phyloP scores from a whole-genome alignment of 2,329 filamentous ascomycete genomes.

The Cordyceps fumosorosea region DNA sequence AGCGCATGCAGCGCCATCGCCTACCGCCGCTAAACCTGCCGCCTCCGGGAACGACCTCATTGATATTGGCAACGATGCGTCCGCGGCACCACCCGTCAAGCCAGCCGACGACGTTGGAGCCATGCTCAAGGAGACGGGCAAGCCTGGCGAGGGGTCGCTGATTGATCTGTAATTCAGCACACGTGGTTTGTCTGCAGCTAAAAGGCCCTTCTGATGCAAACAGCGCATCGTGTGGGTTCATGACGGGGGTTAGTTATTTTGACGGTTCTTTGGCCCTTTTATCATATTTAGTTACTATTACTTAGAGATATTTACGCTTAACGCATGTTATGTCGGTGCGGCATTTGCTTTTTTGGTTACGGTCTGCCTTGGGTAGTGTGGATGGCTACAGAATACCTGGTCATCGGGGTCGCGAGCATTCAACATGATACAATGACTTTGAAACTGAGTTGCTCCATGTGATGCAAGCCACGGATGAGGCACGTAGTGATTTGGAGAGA shows the following conservation, averaged over 20 bases:
- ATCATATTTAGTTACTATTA: neutral
- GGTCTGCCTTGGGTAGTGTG: neutral
- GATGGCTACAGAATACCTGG: neutral
- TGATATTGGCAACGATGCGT: conserved; percentile 39
- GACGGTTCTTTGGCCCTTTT: neutral
- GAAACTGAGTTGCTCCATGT: neutral
- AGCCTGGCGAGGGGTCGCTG: conserved; percentile 41
- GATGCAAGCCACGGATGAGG: neutral
- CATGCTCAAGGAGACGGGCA: conserved; percentile 42
- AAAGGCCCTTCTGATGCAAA: neutral
- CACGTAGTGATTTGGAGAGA: neutral
- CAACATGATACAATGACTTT: conserved; percentile 6
- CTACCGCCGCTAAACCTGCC: conserved; percentile 15
- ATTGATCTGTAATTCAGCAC: conserved; percentile 40
- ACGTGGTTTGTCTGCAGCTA: no score
- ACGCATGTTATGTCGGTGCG: conserved; percentile 9
- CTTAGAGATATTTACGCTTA: conserved; percentile 8
- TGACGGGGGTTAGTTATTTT: neutral
- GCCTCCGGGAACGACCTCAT: conserved; percentile 39
- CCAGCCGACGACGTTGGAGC: conserved; percentile 33
- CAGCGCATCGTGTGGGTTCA: conserved; percentile 1
- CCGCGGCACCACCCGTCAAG: conserved; percentile 2
- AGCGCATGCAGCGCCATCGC: conserved; percentile 20
- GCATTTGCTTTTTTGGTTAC: neutral
- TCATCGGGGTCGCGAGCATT: neutral